A percentile compares a stretch with the other conserved stretches of the same genome.
Evolutionary conservation across 768 basidiomycete species (phyloP).

Genomic region (Boletus coccyginus): DNA sequence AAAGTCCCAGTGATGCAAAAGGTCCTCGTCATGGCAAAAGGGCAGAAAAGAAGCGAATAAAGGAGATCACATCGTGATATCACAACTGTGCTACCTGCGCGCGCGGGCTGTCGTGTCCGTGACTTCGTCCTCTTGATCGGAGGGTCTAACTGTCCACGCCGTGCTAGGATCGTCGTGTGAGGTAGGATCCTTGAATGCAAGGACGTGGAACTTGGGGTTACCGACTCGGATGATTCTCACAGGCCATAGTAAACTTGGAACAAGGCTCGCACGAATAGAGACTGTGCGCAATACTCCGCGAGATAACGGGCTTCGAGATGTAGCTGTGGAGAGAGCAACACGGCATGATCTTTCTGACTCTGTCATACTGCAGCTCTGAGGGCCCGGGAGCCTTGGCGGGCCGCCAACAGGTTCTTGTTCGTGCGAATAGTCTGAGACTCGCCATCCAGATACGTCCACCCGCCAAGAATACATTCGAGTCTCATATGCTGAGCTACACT

Average conservation of each 20-base stretch:
- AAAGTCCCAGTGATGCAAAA: conserved; percentile 11
- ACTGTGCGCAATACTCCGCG: no score
- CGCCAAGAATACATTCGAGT: not conserved
- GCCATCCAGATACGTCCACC: not conserved
- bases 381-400: no score
- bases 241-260: not conserved
- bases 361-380: no score
- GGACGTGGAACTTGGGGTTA: no score
- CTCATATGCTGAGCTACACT: not conserved
- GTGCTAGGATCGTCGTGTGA: conserved; percentile 1
- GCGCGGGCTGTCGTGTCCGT: not conserved
- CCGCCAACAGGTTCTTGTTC: not conserved
- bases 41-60: conserved; percentile 13
- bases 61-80: conserved; percentile 8
- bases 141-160: not conserved
- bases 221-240: not conserved
- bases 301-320: no score
- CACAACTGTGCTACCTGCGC: not conserved
- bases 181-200: not conserved
- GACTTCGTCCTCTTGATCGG: not conserved
- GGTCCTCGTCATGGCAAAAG: conserved; percentile 6
- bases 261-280: conserved; percentile 1
- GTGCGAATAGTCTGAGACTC: not conserved
- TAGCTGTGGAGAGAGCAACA: not conserved
- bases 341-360: not conserved